Percentiles rank a stretch among this genome's conserved stretches.
These are phyloP conservation scores for Mycena maculata DNA, from an alignment of 768 basidiomycete genomes.

Conservation along the genomic window DNA sequence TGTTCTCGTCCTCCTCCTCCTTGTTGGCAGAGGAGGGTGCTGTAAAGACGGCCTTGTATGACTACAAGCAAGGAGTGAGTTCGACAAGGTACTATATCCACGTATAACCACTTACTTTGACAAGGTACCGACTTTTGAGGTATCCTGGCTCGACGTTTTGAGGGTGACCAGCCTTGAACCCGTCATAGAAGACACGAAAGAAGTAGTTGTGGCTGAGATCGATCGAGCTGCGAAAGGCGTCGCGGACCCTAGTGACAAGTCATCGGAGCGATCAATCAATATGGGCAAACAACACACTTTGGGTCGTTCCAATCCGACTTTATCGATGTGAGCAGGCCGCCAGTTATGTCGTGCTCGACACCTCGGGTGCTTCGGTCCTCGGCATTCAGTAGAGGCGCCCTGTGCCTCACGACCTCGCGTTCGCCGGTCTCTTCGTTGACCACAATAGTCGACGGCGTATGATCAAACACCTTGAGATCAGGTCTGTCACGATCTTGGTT, in stretches of 20 bases:
- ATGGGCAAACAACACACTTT: slow-evolving; percentile 2
- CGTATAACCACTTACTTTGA: background rate
- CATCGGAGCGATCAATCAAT: background rate
- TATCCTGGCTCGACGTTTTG: slow-evolving; percentile 4
- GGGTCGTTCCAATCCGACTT: background rate
- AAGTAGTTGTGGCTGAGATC: background rate
- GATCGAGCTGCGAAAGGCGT: background rate
- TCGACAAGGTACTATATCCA: background rate
- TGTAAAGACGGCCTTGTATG: slow-evolving; percentile 8
- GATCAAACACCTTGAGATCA: slow-evolving; percentile 8
- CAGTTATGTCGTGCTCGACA: slow-evolving; percentile 1
- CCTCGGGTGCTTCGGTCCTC: slow-evolving; percentile 11
- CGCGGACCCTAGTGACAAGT: background rate
- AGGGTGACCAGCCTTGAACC: background rate
- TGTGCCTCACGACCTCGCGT: background rate
- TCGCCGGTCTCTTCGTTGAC: background rate
- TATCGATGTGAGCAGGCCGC: slow-evolving; percentile 4
- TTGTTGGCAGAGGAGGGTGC: slow-evolving; percentile 18
- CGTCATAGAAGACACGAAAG: slow-evolving; percentile 8
- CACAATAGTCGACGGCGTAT: background rate
- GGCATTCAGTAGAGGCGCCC: background rate
- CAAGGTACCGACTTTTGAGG: slow-evolving; percentile 10
- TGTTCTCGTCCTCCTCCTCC: slow-evolving; percentile 18
- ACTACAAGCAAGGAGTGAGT: background rate
- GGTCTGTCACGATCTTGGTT: slow-evolving; percentile 9